Percentiles rank a stretch among this genome's conserved stretches.
phyloP scores from a whole-genome alignment of 2,329 filamentous ascomycete species.

The Apiospora saccharicola region DNA sequence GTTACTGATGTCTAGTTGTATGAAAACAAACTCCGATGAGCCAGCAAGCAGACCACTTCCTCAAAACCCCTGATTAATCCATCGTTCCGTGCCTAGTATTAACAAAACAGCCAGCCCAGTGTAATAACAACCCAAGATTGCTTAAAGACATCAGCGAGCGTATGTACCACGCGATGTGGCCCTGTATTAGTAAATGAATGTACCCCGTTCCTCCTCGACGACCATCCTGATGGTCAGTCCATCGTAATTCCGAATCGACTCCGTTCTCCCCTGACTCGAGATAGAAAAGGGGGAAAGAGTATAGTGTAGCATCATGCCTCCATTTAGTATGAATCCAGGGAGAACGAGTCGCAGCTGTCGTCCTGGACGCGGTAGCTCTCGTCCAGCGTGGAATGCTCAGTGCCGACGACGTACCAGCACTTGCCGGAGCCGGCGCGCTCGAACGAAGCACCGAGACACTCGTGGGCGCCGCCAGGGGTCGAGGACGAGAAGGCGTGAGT shows the following conservation, averaged over 20 bases:
- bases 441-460: background rate
- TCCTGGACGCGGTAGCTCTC: background rate
- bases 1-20: background rate
- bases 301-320: background rate
- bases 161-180: background rate
- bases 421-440: background rate
- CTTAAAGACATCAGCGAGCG: background rate
- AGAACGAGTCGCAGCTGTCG: background rate
- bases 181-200: background rate
- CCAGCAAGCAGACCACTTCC: background rate
- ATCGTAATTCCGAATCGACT: background rate
- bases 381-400: background rate
- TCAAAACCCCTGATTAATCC: background rate
- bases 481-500: background rate
- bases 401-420: background rate
- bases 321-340: background rate
- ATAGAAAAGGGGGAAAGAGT: background rate
- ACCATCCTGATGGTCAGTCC: background rate
- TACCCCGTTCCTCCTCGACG: background rate
- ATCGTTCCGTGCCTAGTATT: background rate
- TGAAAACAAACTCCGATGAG: background rate
- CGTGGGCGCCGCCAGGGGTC: background rate
- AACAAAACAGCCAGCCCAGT: slow-evolving; percentile 9
- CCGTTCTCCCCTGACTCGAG: background rate
- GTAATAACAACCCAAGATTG: background rate